Percentiles rank a stretch among this genome's conserved stretches.
Conservation (phyloP, 345 rosid genomes). For the Eucalyptus cloeziana region DNA sequence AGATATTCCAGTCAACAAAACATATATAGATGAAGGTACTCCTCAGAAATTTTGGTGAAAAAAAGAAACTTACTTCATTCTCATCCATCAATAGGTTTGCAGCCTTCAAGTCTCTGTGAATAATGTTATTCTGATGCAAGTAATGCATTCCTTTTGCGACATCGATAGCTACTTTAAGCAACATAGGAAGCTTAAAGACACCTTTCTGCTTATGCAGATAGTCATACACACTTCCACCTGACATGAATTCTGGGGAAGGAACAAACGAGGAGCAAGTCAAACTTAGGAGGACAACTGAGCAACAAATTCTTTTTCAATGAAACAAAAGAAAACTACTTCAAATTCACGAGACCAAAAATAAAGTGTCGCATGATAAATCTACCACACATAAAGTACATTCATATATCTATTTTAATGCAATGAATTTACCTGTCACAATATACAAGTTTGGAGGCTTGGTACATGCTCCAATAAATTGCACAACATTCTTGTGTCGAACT, state of each 20-base stretch:
- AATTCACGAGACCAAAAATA: background rate
- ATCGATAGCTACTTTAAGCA: conserved; percentile 10
- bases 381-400: background rate
- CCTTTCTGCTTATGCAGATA: conserved; percentile 13
- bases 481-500: conserved; percentile 16
- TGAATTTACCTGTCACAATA: conserved; percentile 8
- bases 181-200: conserved; percentile 1
- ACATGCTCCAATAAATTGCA: conserved; percentile 14
- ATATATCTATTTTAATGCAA: background rate
- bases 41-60: background rate
- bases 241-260: conserved; percentile 7
- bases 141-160: conserved; percentile 13
- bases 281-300: background rate
- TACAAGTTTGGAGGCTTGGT: conserved; percentile 8
- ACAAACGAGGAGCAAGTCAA: background rate
- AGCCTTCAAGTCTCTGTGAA: conserved; percentile 13
- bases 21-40: background rate
- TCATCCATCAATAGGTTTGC: conserved; percentile 13
- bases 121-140: conserved; percentile 12
- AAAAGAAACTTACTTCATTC: background rate
- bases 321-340: background rate
- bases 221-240: conserved; percentile 15
- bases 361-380: background rate
- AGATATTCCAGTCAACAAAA: background rate
- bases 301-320: background rate